These are phyloP conservation scores for Fusarium irregulare DNA, from an alignment of 2,329 filamentous ascomycete species.

Conservation along the genomic window DNA sequence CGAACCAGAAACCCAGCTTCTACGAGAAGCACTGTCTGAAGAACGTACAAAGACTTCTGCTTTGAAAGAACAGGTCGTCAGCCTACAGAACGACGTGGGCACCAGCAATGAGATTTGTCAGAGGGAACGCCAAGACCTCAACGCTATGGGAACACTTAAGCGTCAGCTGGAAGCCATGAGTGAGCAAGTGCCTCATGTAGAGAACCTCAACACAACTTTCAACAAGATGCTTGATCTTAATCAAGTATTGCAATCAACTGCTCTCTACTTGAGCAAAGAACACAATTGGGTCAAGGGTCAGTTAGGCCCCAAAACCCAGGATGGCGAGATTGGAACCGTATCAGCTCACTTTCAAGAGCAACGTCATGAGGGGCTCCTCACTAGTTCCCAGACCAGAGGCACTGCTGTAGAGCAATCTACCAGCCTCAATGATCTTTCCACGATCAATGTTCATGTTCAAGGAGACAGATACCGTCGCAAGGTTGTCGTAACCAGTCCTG, in stretches of 20 bases:
- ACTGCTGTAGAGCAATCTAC: not conserved
- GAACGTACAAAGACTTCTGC: constrained; percentile 18
- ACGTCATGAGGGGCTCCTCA: not conserved
- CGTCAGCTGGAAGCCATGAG: constrained; percentile 42
- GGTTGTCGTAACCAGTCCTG: constrained; percentile 51
- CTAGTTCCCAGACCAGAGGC: not conserved
- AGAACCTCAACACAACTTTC: constrained; percentile 43
- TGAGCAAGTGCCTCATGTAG: constrained; percentile 40
- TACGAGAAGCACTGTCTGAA: constrained; percentile 16
- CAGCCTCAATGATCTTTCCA: not conserved
- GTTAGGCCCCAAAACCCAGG: constrained; percentile 17
- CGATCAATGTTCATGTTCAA: constrained; percentile 1
- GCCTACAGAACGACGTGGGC: constrained; percentile 39
- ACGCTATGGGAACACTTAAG: constrained; percentile 43
- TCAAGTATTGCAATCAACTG: constrained; percentile 46
- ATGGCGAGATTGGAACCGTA: not conserved
- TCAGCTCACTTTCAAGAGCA: not conserved
- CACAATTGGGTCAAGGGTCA: constrained; percentile 47
- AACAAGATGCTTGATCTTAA: constrained; percentile 46
- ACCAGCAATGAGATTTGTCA: constrained; percentile 36
- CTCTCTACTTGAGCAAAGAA: constrained; percentile 46
- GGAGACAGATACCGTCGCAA: constrained; percentile 40
- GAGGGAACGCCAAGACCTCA: constrained; percentile 47
- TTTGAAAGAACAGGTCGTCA: constrained; percentile 38
- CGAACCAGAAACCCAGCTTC: not conserved